Evolutionary conservation across 2,329 filamentous ascomycete genomes (phyloP).

Genomic region (Diplodia seriata): DNA sequence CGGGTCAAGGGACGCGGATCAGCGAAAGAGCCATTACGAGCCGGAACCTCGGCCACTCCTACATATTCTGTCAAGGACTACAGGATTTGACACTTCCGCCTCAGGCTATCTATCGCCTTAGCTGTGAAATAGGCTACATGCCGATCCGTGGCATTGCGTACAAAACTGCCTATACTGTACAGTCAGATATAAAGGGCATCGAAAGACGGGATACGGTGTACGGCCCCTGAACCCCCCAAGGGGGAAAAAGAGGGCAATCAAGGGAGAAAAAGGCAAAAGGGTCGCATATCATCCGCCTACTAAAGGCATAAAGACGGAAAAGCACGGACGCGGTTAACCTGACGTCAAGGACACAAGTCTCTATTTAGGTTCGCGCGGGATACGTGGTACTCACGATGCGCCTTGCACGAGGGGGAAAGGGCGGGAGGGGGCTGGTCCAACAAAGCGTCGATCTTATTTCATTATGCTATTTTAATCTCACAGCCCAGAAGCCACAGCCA

Average conservation of each 20-base stretch:
- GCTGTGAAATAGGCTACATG: neutral
- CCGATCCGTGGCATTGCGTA: neutral
- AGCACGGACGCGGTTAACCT: neutral
- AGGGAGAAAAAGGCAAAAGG: slow-evolving; percentile 16
- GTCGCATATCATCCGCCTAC: neutral
- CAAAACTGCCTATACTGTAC: neutral
- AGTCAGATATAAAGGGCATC: neutral
- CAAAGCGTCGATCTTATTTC: slow-evolving; percentile 23
- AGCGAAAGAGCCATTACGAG: neutral
- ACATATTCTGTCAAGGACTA: neutral
- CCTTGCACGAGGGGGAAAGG: neutral
- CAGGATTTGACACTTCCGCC: neutral
- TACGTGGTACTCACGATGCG: neutral
- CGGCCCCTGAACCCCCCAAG: neutral
- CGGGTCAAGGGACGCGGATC: neutral
- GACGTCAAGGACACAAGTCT: slow-evolving; percentile 1
- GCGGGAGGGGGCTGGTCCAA: neutral
- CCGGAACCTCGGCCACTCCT: neutral
- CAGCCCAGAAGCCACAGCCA: neutral
- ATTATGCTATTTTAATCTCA: slow-evolving; percentile 13
- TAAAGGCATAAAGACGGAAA: neutral
- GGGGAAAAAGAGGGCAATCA: neutral
- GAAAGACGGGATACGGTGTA: neutral
- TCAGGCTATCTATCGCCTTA: neutral
- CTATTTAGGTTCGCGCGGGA: neutral